Evolutionary conservation across 192 early-diverging fungal genomes (phyloP), one percentile per base, ranked within the genome.

Genomic region (Coemansia sp.): DNA sequence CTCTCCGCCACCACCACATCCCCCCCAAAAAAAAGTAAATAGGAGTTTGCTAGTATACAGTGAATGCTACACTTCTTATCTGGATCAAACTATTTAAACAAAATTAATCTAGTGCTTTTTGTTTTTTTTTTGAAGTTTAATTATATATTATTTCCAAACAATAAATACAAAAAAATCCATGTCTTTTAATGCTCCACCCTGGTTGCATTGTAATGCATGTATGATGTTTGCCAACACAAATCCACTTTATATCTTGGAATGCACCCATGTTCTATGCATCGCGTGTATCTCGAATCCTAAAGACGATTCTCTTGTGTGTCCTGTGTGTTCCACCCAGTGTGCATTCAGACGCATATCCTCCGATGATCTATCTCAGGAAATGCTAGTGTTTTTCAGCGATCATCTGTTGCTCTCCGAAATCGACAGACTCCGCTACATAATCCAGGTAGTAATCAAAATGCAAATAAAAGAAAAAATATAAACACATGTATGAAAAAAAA

Each of bases 191-290:
- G 20, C 34, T 20, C 77, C 77, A 7, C 28, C 8, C 16, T 80
- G 77, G 77, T 54, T 80, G 22, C 77, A 80, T 33, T 80, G 77
- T 59, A 80, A 80, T 61, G 68, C 38, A 14, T 80, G 77, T 60
- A 40, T 29, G 6, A 48, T 56, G 17, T 80, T 80, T 69, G 66
- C 55, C 7, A 12, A 25, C 33, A 56, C 42, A 55, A 51, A 48
- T 45, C n/a, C 25, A 38, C 34, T 73, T 12, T 64, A 72, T 42
- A 72, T 69, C 45, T 59, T 77, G 2, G 77, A 75, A 29, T 80
- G 77, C 36, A 75, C 77, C 4, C 77, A 80, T 30, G 63, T 75
- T 12, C 62, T 80, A 1, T 80, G 77, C 34, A 56, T 28, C 2
- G 38, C 22, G 2, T 80, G 77, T 40, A 57, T 67, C 7, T 18